Conservation (phyloP, 2,329 filamentous ascomycete species). For the Pseudomassariella vexata region DNA sequence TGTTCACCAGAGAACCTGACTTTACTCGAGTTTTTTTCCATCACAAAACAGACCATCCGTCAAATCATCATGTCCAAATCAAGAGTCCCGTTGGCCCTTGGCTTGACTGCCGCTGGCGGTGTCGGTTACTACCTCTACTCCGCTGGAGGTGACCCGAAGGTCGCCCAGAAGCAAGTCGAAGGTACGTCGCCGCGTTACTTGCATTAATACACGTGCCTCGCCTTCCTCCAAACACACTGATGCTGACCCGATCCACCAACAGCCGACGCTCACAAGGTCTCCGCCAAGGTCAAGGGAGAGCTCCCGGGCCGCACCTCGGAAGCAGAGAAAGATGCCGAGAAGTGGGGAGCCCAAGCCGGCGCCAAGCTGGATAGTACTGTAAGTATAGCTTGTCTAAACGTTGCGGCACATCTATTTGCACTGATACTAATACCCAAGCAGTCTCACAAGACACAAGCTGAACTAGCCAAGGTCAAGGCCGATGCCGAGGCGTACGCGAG, state of each 20-base stretch:
- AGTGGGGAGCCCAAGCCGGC: constrained; percentile 55
- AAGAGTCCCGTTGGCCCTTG: constrained; percentile 44
- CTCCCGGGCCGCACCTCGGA: constrained; percentile 58
- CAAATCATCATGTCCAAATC: constrained; percentile 43
- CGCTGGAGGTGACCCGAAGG: constrained; percentile 74
- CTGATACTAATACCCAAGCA: constrained; percentile 33
- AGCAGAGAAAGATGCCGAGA: constrained; percentile 59
- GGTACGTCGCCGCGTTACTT: too few species aligned
- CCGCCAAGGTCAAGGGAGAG: constrained; percentile 60
- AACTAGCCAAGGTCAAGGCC: constrained; percentile 56
- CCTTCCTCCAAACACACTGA: too few species aligned
- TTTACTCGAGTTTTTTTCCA: too few species aligned
- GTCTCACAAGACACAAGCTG: constrained; percentile 57
- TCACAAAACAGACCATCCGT: too few species aligned
- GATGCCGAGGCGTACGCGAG: constrained; percentile 55
- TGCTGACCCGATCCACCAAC: constrained; percentile 10
- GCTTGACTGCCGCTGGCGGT: constrained; percentile 59
- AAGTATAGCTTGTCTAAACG: constrained; percentile 27
- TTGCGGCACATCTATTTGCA: constrained; percentile 15
- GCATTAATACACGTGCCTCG: too few species aligned
- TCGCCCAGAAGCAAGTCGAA: constrained; percentile 81
- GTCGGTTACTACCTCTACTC: constrained; percentile 88
- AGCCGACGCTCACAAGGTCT: constrained; percentile 74
- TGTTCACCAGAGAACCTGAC: too few species aligned
- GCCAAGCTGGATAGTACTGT: constrained; percentile 66